phyloP scores from a whole-genome alignment of 352 stramenopile species.

The Phytophthora lateralis region DNA sequence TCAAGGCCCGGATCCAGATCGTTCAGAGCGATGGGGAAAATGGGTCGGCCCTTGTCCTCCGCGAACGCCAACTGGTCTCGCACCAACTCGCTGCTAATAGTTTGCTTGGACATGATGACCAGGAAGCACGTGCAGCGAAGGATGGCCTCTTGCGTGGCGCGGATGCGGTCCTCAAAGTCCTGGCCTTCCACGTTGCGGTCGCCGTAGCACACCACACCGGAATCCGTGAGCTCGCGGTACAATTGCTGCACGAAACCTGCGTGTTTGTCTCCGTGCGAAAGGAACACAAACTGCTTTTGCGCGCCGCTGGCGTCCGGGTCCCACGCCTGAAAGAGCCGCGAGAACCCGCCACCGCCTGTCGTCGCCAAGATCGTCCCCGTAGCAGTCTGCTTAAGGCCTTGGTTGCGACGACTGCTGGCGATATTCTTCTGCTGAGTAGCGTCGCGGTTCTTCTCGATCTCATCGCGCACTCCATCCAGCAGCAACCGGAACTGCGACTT shows the following conservation, averaged over 20 bases:
- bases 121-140: constrained; percentile 79
- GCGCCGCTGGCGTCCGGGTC: constrained; percentile 41
- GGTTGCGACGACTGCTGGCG: constrained; percentile 33
- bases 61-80: constrained; percentile 84
- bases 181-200: constrained; percentile 68
- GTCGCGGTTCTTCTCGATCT: constrained; percentile 79
- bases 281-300: constrained; percentile 69
- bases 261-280: constrained; percentile 82
- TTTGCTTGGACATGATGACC: constrained; percentile 79
- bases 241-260: constrained; percentile 70
- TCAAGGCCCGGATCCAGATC: constrained; percentile 75
- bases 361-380: constrained; percentile 32
- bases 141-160: constrained; percentile 81
- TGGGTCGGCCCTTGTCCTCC: constrained; percentile 82
- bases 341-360: constrained; percentile 41
- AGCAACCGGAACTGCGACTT: constrained; percentile 76
- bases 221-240: constrained; percentile 58
- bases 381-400: constrained; percentile 33
- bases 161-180: constrained; percentile 76
- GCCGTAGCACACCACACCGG: constrained; percentile 64
- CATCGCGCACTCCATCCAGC: constrained; percentile 80
- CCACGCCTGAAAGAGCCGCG: constrained; percentile 66
- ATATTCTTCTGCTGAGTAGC: constrained; percentile 50
- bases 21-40: constrained; percentile 83
- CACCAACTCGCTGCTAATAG: constrained; percentile 72